Base-by-base conservation (phyloP, 1,284 basidiomycete genomes). In the Ceratobasidium sp. region DNA sequence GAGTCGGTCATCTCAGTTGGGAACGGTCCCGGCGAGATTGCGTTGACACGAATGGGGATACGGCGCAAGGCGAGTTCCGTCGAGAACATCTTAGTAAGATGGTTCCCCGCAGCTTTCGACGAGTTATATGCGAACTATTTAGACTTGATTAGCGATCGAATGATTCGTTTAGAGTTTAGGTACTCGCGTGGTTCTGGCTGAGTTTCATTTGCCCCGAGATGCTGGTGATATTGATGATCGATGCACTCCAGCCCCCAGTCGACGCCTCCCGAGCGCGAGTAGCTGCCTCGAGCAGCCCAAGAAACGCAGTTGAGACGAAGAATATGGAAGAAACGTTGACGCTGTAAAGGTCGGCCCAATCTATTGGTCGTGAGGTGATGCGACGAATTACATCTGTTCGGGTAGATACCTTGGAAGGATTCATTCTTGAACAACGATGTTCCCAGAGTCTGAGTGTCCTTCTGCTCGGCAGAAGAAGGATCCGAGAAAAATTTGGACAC, bases 121-220 rank as follows among this genome's bases (percentile, higher is more conserved):
- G 89, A 89, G 81, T 93, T 93, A 81, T 94, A 93, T 41, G 86
- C 87, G 78, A 93, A 93, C 92, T 93, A 68, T 29, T 41, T 24
- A 24, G 13, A 46, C 1, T 9, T 59, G 16, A 74, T 51, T 24
- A 37, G 43, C 37, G 16, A 9, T 14, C 19, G 7, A 62, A 59
- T n/a, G 22, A 2, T n/a, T 31, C 27, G 11, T 34, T 29, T 46
- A 63, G 29, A 31, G 24, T 43, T 48, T 13, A 62, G 19, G 61
- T 48, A 82, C 89, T 48, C 80, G 92, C 92, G 79, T 94, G 92
- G 77, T 89, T 85, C 80, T 94, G 92, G 0, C 89, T 86, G 16
- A 90, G 76, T 80, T 91, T 92, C 75, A 86, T 84, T 46, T 89
- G 73, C 1, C 91, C 92, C 74, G 89, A 90, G 74, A 94, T 89